Percentiles rank a stretch among this genome's conserved stretches.
These are phyloP conservation scores for Daldinia bambusicola DNA, from an alignment of 495 filamentous ascomycete species.

Conservation along the genomic window DNA sequence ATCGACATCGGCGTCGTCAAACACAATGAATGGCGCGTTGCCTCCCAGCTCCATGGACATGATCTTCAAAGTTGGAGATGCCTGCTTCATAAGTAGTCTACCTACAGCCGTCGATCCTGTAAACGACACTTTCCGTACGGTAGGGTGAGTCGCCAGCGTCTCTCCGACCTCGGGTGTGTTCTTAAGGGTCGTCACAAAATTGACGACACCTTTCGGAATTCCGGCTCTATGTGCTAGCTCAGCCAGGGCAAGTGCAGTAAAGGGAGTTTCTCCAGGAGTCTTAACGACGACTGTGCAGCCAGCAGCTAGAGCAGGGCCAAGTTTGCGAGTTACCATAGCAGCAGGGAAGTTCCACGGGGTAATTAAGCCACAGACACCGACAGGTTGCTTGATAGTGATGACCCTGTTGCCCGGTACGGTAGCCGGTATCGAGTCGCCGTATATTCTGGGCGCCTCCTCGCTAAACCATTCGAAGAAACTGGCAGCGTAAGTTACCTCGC, in stretches of 20 bases:
- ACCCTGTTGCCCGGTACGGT: conserved; percentile 76
- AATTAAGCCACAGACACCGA: conserved; percentile 94
- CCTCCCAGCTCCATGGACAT: conserved; percentile 88
- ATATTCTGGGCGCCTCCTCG: conserved; percentile 77
- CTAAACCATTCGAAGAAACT: conserved; percentile 86
- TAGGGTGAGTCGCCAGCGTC: conserved; percentile 74
- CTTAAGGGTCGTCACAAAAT: conserved; percentile 76
- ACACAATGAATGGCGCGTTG: conserved; percentile 94
- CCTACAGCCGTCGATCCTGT: conserved; percentile 90
- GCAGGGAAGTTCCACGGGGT: conserved; percentile 97
- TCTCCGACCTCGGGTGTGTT: conserved; percentile 81
- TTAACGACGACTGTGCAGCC: conserved; percentile 87
- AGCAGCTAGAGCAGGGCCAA: conserved; percentile 79
- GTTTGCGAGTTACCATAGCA: conserved; percentile 92
- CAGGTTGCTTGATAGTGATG: conserved; percentile 82
- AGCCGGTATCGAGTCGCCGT: conserved; percentile 81
- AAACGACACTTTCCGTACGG: conserved; percentile 86
- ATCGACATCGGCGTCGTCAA: conserved; percentile 88
- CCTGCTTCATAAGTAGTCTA: conserved; percentile 87
- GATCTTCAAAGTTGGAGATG: conserved; percentile 83
- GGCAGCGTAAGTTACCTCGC: conserved; percentile 77
- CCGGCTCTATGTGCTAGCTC: conserved; percentile 85
- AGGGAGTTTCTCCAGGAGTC: conserved; percentile 85
- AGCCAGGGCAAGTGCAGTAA: conserved; percentile 82
- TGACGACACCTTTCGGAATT: conserved; percentile 85